Evolutionary conservation across 2,329 filamentous ascomycete genomes (phyloP).

Genomic region (Aspergillus arachidicola): DNA sequence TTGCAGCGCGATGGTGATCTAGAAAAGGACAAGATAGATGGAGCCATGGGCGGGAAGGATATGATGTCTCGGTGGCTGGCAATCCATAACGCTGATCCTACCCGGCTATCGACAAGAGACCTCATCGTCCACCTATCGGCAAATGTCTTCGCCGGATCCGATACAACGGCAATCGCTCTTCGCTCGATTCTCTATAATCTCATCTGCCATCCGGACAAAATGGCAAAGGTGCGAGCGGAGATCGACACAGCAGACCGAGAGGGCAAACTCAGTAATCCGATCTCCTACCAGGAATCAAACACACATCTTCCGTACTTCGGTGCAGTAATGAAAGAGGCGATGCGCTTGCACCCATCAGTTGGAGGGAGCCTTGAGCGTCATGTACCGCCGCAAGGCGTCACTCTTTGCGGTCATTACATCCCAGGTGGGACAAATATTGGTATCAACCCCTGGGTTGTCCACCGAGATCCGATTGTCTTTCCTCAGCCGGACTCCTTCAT

Average conservation of each 20-base stretch:
- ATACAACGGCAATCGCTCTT: conserved; percentile 2
- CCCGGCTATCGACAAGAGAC: conserved; percentile 32
- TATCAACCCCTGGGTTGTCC: conserved; percentile 49
- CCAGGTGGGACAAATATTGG: conserved; percentile 46
- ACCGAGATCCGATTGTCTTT: conserved; percentile 45
- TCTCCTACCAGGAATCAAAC: conserved; percentile 29
- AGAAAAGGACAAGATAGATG: background rate
- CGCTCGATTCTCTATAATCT: conserved; percentile 2
- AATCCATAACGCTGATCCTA: conserved; percentile 29
- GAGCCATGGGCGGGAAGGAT: conserved; percentile 23
- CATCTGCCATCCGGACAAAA: conserved; percentile 7
- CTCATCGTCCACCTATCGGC: conserved; percentile 28
- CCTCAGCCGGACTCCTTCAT: conserved; percentile 43
- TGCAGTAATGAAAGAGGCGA: conserved; percentile 41
- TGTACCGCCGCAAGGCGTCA: conserved; percentile 32
- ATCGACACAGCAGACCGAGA: conserved; percentile 34
- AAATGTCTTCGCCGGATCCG: conserved; percentile 9
- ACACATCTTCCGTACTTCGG: conserved; percentile 37
- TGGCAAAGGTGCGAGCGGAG: conserved; percentile 42
- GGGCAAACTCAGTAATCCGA: conserved; percentile 23
- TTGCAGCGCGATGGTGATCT: conserved; percentile 23
- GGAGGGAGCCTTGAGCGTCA: conserved; percentile 38
- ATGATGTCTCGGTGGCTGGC: conserved; percentile 35
- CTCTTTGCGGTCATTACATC: conserved; percentile 34
- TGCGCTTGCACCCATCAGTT: conserved; percentile 40